phyloP scores from a whole-genome alignment of 2,329 filamentous ascomycete genomes.

The Claviceps sp. region DNA sequence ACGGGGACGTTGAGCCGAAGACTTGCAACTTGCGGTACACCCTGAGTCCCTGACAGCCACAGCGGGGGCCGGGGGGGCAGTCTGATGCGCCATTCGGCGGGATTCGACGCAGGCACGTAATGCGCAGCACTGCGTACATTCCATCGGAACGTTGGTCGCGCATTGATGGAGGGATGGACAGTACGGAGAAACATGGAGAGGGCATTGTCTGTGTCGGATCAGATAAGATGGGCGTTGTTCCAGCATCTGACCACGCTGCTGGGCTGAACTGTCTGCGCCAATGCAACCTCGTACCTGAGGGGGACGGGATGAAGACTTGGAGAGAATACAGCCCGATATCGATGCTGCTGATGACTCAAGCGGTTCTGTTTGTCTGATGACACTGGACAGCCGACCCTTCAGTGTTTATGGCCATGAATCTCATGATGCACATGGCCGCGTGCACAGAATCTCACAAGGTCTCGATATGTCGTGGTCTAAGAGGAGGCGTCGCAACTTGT shows the following conservation, averaged over 20 bases:
- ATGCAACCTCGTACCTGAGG: slow-evolving; percentile 3
- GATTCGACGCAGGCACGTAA: background rate
- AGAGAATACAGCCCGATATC: background rate
- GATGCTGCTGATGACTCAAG: background rate
- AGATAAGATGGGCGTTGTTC: background rate
- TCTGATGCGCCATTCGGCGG: slow-evolving; percentile 2
- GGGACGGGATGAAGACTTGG: background rate
- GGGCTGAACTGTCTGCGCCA: background rate
- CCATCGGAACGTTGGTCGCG: background rate
- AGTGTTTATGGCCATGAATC: too few species aligned
- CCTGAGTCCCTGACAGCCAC: background rate
- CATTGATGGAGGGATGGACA: background rate
- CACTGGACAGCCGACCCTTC: too few species aligned
- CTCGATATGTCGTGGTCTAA: too few species aligned
- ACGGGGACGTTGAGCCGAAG: background rate
- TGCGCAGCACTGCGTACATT: background rate
- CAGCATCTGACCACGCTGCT: background rate
- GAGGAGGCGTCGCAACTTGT: too few species aligned
- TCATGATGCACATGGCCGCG: too few species aligned
- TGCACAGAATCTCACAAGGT: too few species aligned
- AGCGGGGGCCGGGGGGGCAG: slow-evolving; percentile 2
- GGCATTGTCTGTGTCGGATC: background rate
- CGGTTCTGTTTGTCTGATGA: too few species aligned
- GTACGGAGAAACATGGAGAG: background rate
- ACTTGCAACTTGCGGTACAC: background rate